Evolutionary conservation across 495 filamentous ascomycete genomes (phyloP).

Genomic region (Neurospora sp.): DNA sequence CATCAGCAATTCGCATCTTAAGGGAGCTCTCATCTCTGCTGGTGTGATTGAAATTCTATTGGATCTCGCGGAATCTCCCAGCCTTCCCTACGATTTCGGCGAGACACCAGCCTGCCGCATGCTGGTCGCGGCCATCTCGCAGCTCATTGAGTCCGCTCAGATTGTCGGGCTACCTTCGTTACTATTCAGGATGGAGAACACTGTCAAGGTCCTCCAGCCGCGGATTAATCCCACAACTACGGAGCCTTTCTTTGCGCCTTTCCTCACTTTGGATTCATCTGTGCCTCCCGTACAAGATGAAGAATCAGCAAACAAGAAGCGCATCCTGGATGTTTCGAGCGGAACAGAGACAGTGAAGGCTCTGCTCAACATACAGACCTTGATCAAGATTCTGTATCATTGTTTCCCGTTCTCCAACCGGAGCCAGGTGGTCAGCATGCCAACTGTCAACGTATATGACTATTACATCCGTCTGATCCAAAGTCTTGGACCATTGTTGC

Average conservation of each 20-base stretch:
- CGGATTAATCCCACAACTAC: slow-evolving; percentile 39
- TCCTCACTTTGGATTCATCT: slow-evolving; percentile 29
- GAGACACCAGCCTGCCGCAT: slow-evolving; percentile 53
- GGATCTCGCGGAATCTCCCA: slow-evolving; percentile 69
- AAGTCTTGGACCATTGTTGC: slow-evolving; percentile 64
- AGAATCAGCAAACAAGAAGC: not conserved
- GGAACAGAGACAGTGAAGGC: slow-evolving; percentile 71
- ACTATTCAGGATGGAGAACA: slow-evolving; percentile 58
- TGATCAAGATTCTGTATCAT: slow-evolving; percentile 62
- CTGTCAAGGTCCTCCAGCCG: slow-evolving; percentile 55
- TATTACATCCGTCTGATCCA: slow-evolving; percentile 59
- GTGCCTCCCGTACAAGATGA: slow-evolving; percentile 2
- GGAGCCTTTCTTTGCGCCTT: slow-evolving; percentile 51
- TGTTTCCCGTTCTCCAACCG: slow-evolving; percentile 57
- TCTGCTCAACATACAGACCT: slow-evolving; percentile 61
- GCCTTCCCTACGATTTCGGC: slow-evolving; percentile 66
- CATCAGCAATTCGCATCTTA: slow-evolving; percentile 65
- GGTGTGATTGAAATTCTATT: slow-evolving; percentile 80
- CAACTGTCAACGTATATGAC: slow-evolving; percentile 69
- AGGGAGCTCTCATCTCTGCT: slow-evolving; percentile 61
- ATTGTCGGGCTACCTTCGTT: slow-evolving; percentile 74
- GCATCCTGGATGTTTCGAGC: slow-evolving; percentile 30
- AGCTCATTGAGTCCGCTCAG: slow-evolving; percentile 73
- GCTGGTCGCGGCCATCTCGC: slow-evolving; percentile 62
- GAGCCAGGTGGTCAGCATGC: slow-evolving; percentile 38